These are phyloP conservation scores for Teunomyces atbi DNA, from an alignment of 805 yeast species.

Conservation along the genomic window DNA sequence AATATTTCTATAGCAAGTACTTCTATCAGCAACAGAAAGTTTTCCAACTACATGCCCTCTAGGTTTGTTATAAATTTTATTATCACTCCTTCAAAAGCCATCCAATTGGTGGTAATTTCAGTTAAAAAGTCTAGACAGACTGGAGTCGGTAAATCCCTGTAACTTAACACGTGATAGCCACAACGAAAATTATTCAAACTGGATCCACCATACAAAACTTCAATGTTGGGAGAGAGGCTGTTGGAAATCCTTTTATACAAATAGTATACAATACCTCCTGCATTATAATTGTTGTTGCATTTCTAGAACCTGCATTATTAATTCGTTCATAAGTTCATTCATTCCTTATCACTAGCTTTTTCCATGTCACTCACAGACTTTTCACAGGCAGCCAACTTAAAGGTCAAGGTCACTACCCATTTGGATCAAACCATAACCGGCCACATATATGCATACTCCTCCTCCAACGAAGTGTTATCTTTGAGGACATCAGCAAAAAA, in stretches of 20 bases:
- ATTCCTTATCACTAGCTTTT: not conserved
- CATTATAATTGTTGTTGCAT: not conserved
- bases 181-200: not conserved
- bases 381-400: slow-evolving; percentile 20
- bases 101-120: too few species aligned
- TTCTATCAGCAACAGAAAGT: too few species aligned
- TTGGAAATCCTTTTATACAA: not conserved
- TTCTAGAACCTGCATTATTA: not conserved
- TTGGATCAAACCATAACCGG: slow-evolving; percentile 62
- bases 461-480: slow-evolving; percentile 45
- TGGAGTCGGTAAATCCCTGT: too few species aligned
- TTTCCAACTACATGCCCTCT: too few species aligned
- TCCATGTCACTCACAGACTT: slow-evolving; percentile 11
- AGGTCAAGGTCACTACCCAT: slow-evolving; percentile 60
- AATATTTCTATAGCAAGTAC: too few species aligned
- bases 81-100: too few species aligned
- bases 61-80: too few species aligned
- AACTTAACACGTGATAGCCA: not conserved
- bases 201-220: not conserved
- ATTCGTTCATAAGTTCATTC: not conserved
- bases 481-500: slow-evolving; percentile 20
- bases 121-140: too few species aligned
- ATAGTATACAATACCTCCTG: not conserved
- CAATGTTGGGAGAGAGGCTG: not conserved
- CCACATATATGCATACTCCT: slow-evolving; percentile 58